Conservation (phyloP, 2,329 filamentous ascomycete genomes). For the Hortaea werneckii region DNA sequence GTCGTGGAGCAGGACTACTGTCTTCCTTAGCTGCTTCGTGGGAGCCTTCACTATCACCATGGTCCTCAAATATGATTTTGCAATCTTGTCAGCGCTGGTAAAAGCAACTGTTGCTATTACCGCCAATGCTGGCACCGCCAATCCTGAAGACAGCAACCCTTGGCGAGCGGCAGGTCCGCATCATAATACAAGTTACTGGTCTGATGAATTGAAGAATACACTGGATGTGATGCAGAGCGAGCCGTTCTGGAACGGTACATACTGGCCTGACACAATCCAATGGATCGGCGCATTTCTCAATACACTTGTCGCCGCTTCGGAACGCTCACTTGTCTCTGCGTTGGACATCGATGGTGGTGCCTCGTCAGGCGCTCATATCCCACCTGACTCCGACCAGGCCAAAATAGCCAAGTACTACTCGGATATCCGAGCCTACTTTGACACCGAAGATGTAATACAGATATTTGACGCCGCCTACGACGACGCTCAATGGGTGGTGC, state of each 20-base stretch:
- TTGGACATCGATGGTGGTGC: slow-evolving; percentile 8
- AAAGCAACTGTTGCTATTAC: neutral
- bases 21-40: neutral
- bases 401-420: slow-evolving; percentile 17
- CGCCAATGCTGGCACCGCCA: neutral
- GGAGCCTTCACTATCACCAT: neutral
- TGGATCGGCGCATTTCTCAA: slow-evolving; percentile 22
- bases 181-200: slow-evolving; percentile 10
- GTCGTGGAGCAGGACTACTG: neutral
- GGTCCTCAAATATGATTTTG: neutral
- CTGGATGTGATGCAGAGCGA: slow-evolving; percentile 17
- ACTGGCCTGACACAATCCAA: slow-evolving; percentile 20
- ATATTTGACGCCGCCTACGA: slow-evolving; percentile 25
- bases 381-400: slow-evolving; percentile 2
- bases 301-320: slow-evolving; percentile 16
- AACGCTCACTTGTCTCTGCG: slow-evolving; percentile 11
- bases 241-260: slow-evolving; percentile 22
- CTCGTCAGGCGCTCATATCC: slow-evolving; percentile 4
- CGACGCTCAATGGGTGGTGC: slow-evolving; percentile 26
- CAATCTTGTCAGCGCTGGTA: neutral
- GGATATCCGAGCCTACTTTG: slow-evolving; percentile 19
- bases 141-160: neutral
- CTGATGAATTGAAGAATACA: slow-evolving; percentile 17
- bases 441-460: slow-evolving; percentile 19
- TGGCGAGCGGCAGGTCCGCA: neutral